Evolutionary conservation across 768 basidiomycete genomes (phyloP), one percentile per base, ranked within the genome.

Genomic region (Kwoniella europaea): DNA sequence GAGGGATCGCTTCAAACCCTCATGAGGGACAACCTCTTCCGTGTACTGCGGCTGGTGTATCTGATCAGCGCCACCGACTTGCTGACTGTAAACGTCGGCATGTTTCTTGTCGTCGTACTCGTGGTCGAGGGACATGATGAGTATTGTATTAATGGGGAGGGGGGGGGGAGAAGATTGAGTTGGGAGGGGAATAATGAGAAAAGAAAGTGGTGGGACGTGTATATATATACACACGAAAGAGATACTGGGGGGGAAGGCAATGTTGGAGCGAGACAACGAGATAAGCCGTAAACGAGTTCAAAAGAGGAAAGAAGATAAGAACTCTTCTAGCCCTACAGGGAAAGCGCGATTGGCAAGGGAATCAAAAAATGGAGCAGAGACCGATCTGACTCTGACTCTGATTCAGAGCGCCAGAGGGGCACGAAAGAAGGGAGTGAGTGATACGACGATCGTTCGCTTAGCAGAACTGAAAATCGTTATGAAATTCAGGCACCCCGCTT

Each of bases 1-100:
- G 44, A 74, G 69, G 5, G 67, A 54, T 60, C 74, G 74, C 64
- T 74, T 64, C 20, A 74, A 67, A 44, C 74, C 74, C 18, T 68
- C 42, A 0, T 68, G 59, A 12, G 59, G 29, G 27, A 58, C 57
- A 13, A 64, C 27, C 53, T 56, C 50, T 22, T 57, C 63, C 7
- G 22, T 24, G 43, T 42, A 55, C 13, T 63, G 42, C 7, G 4
- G 41, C 12, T 63, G 53, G 18, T 63, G 41, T 24, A 52, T 54
- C 20, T 35, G 58, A 52, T 57, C 67, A 13, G 54, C 60, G 61
- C 67, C 68, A 20, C 43, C 42, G 22, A 70, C 68, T 13, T 60
- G 58, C n/a, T 68, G 67, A n/a, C 44, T n/a, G 58, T 69, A 70
- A 18, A 41, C 63, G 52, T 70, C 63, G 41, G 35, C 50, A 27